Percentiles rank a stretch among this genome's conserved stretches.
These are phyloP conservation scores for Quercus engelmannii DNA, from an alignment of 306 rosid genomes.

Conservation along the genomic window DNA sequence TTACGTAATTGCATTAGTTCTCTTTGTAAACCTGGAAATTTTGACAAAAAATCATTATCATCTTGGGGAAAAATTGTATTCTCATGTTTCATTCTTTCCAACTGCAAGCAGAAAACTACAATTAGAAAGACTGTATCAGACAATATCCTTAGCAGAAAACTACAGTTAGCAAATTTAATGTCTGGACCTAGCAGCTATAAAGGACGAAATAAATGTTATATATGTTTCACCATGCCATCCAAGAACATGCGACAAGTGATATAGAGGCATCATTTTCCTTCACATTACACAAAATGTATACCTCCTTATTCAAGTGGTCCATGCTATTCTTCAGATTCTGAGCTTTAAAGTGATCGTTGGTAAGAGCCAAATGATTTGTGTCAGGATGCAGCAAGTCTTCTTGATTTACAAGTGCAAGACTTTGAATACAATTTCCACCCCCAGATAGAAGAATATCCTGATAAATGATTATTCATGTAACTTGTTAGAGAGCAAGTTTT, in stretches of 20 bases:
- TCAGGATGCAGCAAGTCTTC: constrained; percentile 39
- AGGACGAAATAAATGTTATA: constrained; percentile 5
- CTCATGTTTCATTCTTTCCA: constrained; percentile 85
- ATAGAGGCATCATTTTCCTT: constrained; percentile 1
- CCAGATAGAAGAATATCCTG: constrained; percentile 53
- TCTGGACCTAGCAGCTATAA: neutral
- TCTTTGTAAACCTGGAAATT: constrained; percentile 64
- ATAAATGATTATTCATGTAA: constrained; percentile 21
- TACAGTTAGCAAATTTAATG: constrained; percentile 1
- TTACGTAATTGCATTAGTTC: constrained; percentile 69
- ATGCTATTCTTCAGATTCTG: constrained; percentile 72
- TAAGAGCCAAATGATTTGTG: constrained; percentile 50
- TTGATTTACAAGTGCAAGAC: constrained; percentile 31
- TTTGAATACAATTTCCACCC: constrained; percentile 36
- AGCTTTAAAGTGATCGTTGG: constrained; percentile 34
- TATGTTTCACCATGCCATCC: constrained; percentile 1
- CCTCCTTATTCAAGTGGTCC: constrained; percentile 78
- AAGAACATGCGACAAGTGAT: constrained; percentile 13
- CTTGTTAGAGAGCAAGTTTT: constrained; percentile 20
- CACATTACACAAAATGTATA: constrained; percentile 19
- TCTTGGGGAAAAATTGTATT: constrained; percentile 49
- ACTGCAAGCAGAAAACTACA: constrained; percentile 48
- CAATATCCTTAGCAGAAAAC: neutral
- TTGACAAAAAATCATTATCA: constrained; percentile 39
- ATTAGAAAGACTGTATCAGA: constrained; percentile 10